Evolutionary conservation across 768 basidiomycete genomes (phyloP).

Genomic region (Tricholoma hemisulphureum): DNA sequence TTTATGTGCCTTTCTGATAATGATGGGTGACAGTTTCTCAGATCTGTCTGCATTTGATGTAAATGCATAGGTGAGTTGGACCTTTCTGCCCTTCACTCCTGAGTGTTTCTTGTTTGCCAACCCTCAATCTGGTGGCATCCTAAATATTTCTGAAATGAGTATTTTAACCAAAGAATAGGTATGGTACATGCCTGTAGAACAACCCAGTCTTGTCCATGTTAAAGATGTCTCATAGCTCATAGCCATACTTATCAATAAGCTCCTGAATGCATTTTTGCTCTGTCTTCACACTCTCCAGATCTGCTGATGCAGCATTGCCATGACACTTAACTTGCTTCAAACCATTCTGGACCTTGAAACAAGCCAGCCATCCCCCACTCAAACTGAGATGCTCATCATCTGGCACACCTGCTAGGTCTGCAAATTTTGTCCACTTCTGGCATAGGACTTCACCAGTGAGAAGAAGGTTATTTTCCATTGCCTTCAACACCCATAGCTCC

Average conservation of each 20-base stretch:
- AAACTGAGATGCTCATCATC: conserved; percentile 30
- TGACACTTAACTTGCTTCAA: conserved; percentile 28
- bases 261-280: no score
- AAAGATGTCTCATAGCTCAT: no score
- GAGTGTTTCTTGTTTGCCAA: no score
- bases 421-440: no score
- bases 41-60: conserved; percentile 27
- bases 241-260: no score
- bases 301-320: conserved; percentile 35
- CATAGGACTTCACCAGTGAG: conserved; percentile 37
- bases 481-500: conserved; percentile 18
- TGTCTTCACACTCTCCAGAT: conserved; percentile 16
- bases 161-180: background rate
- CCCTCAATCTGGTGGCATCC: no score
- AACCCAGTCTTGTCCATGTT: no score
- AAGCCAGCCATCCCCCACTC: conserved; percentile 35
- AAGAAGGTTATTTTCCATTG: conserved; percentile 26
- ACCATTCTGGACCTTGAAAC: conserved; percentile 23
- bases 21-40: background rate
- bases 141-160: background rate
- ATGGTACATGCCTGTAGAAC: conserved; percentile 20
- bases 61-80: conserved; percentile 15
- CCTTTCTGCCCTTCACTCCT: conserved; percentile 27
- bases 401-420: conserved; percentile 28
- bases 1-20: conserved; percentile 1